These are phyloP conservation scores for Passalora sequoiae DNA, from an alignment of 2,329 filamentous ascomycete genomes.

Conservation along the genomic window DNA sequence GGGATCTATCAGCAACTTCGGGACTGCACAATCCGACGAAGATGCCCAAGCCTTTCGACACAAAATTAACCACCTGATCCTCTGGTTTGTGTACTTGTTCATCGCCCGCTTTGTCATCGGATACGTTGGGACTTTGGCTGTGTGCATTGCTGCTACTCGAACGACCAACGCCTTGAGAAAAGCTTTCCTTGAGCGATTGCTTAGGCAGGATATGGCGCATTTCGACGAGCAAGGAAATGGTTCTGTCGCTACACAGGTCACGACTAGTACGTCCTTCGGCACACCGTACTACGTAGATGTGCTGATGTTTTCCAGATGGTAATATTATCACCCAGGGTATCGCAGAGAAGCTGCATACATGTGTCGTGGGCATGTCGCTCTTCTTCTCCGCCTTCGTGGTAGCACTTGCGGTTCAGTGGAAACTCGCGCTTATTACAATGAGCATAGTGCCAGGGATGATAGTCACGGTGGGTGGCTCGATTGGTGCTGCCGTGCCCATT, in stretches of 20 bases:
- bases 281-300: no score
- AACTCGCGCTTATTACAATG: conserved; percentile 43
- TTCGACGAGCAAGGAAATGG: conserved; percentile 56
- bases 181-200: conserved; percentile 59
- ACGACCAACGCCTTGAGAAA: conserved; percentile 50
- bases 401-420: conserved; percentile 39
- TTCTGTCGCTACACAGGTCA: conserved; percentile 27
- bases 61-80: background rate
- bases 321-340: conserved; percentile 38
- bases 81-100: conserved; percentile 4
- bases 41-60: background rate
- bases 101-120: background rate
- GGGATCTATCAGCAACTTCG: background rate
- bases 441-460: conserved; percentile 45
- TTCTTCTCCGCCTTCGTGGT: conserved; percentile 40
- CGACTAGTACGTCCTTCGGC: conserved; percentile 2
- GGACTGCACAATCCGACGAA: no score
- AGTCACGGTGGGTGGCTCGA: conserved; percentile 28
- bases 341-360: conserved; percentile 35
- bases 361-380: conserved; percentile 31
- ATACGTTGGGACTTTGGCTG: conserved; percentile 12
- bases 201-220: conserved; percentile 61
- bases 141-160: conserved; percentile 50
- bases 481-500: conserved; percentile 33
- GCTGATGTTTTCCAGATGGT: conserved; percentile 17